Percentiles rank a stretch among this genome's conserved stretches.
These are phyloP conservation scores for Deuterostichococcus epilithicus DNA, from an alignment of 139 green algal genomes.

Conservation along the genomic window DNA sequence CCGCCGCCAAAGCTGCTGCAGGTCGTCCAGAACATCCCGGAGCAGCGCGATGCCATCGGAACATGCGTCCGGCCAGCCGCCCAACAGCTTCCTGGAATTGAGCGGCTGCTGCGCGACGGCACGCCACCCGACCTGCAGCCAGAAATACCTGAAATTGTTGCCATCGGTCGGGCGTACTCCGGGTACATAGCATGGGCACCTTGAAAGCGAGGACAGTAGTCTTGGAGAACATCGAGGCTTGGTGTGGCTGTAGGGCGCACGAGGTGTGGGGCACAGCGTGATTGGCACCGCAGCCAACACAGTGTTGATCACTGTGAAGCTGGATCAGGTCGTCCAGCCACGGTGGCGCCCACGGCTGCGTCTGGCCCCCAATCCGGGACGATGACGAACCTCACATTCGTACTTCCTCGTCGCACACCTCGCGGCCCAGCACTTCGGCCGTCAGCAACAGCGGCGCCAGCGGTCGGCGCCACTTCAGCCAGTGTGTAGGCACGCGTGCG, in stretches of 20 bases:
- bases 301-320: no score
- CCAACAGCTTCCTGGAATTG: slow-evolving; percentile 96
- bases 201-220: no score
- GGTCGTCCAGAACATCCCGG: slow-evolving; percentile 1
- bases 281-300: no score
- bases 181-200: no score
- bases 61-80: slow-evolving; percentile 78
- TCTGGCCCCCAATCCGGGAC: no score
- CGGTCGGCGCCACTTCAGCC: slow-evolving; percentile 38
- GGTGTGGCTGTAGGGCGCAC: no score
- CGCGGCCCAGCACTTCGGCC: slow-evolving; percentile 83
- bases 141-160: neutral
- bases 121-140: slow-evolving; percentile 66
- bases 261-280: no score
- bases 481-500: slow-evolving; percentile 84
- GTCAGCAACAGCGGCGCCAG: slow-evolving; percentile 82
- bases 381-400: neutral
- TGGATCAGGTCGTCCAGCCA: no score
- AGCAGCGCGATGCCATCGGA: slow-evolving; percentile 85
- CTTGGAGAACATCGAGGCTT: no score
- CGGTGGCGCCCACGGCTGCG: no score
- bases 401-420: slow-evolving; percentile 49
- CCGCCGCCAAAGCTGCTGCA: slow-evolving; percentile 36
- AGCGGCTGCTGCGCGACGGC: slow-evolving; percentile 83
- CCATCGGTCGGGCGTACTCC: no score